Percentiles rank a stretch among this genome's conserved stretches.
Evolutionary conservation across 2,329 filamentous ascomycete genomes (phyloP).

Genomic region (Onygenales sp.): DNA sequence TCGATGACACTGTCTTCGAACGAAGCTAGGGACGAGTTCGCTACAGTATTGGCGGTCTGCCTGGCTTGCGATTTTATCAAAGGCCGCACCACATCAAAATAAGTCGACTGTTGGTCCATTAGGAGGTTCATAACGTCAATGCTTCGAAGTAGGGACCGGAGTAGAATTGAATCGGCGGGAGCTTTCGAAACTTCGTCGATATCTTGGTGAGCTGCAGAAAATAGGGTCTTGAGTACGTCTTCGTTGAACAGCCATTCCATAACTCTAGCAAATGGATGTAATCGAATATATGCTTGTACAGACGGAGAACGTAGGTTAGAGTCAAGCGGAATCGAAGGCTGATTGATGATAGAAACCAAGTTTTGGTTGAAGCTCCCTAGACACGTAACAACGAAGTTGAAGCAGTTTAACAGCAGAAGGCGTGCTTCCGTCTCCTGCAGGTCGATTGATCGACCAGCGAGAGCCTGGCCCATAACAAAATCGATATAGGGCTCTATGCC

Average conservation of each 20-base stretch:
- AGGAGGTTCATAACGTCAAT: conserved; percentile 76
- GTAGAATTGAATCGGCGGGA: conserved; percentile 66
- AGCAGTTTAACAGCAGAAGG: conserved; percentile 66
- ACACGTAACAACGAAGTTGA: conserved; percentile 73
- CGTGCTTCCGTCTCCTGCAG: conserved; percentile 60
- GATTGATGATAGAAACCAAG: conserved; percentile 73
- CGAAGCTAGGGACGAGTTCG: conserved; percentile 68
- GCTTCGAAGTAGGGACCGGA: conserved; percentile 68
- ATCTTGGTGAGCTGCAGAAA: conserved; percentile 70
- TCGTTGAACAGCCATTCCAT: conserved; percentile 99
- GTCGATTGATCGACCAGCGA: conserved; percentile 58
- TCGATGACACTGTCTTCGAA: conserved; percentile 88
- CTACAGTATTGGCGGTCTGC: conserved; percentile 51
- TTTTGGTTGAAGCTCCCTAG: conserved; percentile 89
- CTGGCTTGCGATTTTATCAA: conserved; percentile 59
- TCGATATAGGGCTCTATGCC: conserved; percentile 92
- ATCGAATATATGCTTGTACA: conserved; percentile 66
- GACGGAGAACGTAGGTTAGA: conserved; percentile 59
- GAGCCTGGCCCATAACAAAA: conserved; percentile 72
- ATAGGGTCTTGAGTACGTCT: conserved; percentile 69
- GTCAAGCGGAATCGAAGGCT: conserved; percentile 67
- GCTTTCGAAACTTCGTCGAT: conserved; percentile 62
- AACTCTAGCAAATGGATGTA: conserved; percentile 86
- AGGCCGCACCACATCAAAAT: conserved; percentile 77
- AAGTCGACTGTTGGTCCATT: conserved; percentile 81